Percentiles rank a stretch among this genome's conserved stretches.
These are phyloP conservation scores for Penicillium sp. DNA, from an alignment of 2,329 filamentous ascomycete genomes.

Conservation along the genomic window DNA sequence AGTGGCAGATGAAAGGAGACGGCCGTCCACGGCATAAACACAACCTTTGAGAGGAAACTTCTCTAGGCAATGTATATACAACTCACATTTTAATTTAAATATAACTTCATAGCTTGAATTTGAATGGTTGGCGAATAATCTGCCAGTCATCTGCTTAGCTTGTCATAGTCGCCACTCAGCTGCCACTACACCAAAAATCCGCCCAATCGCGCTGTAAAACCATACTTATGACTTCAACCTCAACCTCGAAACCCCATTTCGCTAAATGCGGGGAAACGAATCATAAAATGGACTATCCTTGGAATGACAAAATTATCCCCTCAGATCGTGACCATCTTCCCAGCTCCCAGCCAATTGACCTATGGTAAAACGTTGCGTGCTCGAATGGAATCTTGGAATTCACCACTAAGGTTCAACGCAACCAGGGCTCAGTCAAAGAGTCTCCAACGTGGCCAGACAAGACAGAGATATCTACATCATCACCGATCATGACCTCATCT, in stretches of 20 bases:
- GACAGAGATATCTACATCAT: not conserved
- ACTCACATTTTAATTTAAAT: not conserved
- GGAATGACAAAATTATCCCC: not conserved
- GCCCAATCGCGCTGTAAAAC: not conserved
- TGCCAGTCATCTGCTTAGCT: not conserved
- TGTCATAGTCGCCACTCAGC: constrained; percentile 5
- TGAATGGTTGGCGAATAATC: not conserved
- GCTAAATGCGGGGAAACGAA: constrained; percentile 9
- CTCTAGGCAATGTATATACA: not conserved
- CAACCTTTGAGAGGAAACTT: not conserved
- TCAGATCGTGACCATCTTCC: not conserved
- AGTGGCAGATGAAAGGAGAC: too few species aligned
- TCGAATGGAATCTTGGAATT: not conserved
- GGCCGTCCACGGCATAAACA: not conserved
- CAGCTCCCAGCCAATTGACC: not conserved
- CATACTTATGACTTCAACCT: constrained; percentile 14
- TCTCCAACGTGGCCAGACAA: not conserved
- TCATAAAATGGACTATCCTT: not conserved
- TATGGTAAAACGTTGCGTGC: not conserved
- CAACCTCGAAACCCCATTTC: not conserved
- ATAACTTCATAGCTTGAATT: not conserved
- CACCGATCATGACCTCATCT: constrained; percentile 15
- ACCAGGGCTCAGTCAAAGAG: not conserved
- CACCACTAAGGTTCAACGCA: not conserved
- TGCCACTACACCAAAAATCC: not conserved